Evolutionary conservation across 352 stramenopile species (phyloP).

Genomic region (Labyrinthula sp.): DNA sequence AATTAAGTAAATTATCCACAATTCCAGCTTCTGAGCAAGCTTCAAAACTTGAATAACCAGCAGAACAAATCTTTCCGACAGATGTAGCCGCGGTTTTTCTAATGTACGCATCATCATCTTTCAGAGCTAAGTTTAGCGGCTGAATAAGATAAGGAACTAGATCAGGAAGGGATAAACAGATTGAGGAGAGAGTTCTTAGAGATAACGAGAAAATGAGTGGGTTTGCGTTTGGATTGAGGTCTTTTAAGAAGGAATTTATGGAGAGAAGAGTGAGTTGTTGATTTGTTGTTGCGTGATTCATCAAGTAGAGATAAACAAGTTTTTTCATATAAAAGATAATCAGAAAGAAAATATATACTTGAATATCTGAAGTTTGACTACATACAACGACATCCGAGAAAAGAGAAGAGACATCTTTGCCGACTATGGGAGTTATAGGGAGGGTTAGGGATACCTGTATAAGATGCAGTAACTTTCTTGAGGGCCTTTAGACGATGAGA

Average conservation of each 20-base stretch:
- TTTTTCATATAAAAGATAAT: slow-evolving; percentile 94
- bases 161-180: slow-evolving; percentile 93
- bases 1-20: slow-evolving; percentile 78
- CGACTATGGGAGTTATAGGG: too few species aligned
- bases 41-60: slow-evolving; percentile 84
- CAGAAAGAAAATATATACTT: not conserved
- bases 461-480: slow-evolving; percentile 60
- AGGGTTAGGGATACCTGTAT: too few species aligned
- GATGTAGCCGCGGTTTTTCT: slow-evolving; percentile 96
- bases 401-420: slow-evolving; percentile 93
- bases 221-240: slow-evolving; percentile 69
- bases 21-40: slow-evolving; percentile 88
- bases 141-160: slow-evolving; percentile 98
- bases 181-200: slow-evolving; percentile 94
- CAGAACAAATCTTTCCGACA: slow-evolving; percentile 97
- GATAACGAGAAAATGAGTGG: slow-evolving; percentile 82
- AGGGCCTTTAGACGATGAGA: slow-evolving; percentile 96
- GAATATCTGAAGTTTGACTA: slow-evolving; percentile 73
- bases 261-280: slow-evolving; percentile 93
- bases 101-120: slow-evolving; percentile 81
- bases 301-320: slow-evolving; percentile 97
- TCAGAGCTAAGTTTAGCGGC: slow-evolving; percentile 45
- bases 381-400: slow-evolving; percentile 99
- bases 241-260: slow-evolving; percentile 89
- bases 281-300: slow-evolving; percentile 99